Evolutionary conservation across 352 stramenopile species (phyloP).

Genomic region (Elongisporangium anandrum): DNA sequence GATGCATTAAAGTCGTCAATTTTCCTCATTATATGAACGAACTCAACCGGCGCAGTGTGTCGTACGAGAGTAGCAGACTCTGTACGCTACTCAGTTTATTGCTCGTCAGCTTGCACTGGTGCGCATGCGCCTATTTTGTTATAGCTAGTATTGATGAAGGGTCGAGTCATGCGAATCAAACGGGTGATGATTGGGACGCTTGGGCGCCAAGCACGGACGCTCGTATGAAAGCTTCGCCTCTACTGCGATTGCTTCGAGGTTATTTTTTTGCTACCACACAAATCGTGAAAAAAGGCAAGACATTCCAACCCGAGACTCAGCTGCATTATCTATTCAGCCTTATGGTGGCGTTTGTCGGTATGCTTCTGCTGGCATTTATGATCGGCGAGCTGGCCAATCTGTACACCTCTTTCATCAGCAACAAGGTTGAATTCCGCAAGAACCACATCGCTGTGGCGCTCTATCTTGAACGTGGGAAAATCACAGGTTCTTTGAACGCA

Average conservation of each 20-base stretch:
- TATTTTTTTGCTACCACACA: slow-evolving; percentile 42
- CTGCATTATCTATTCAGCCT: slow-evolving; percentile 35
- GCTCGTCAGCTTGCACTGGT: slow-evolving; percentile 49
- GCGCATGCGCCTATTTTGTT: slow-evolving; percentile 38
- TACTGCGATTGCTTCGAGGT: slow-evolving; percentile 30
- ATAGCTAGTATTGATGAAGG: slow-evolving; percentile 11
- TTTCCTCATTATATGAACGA: slow-evolving; percentile 48
- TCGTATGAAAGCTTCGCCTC: neutral
- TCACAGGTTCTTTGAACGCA: slow-evolving; percentile 28
- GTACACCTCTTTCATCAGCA: slow-evolving; percentile 52
- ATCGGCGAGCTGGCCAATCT: slow-evolving; percentile 46
- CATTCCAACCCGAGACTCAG: slow-evolving; percentile 20
- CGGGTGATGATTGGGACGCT: slow-evolving; percentile 13
- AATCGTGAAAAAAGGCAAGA: slow-evolving; percentile 43
- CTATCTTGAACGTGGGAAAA: slow-evolving; percentile 42
- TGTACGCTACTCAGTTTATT: slow-evolving; percentile 35
- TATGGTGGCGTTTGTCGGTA: slow-evolving; percentile 28
- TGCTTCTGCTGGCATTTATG: slow-evolving; percentile 46
- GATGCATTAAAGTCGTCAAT: slow-evolving; percentile 48
- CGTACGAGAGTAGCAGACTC: slow-evolving; percentile 45
- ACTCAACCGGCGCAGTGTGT: slow-evolving; percentile 42
- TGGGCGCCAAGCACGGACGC: neutral
- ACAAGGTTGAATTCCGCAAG: slow-evolving; percentile 62
- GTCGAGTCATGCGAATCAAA: neutral
- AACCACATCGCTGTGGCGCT: slow-evolving; percentile 48